Evolutionary conservation across 116 monocot genomes (phyloP), one percentile per base, ranked within the genome.

Genomic region (Dioscorea cayenensis): DNA sequence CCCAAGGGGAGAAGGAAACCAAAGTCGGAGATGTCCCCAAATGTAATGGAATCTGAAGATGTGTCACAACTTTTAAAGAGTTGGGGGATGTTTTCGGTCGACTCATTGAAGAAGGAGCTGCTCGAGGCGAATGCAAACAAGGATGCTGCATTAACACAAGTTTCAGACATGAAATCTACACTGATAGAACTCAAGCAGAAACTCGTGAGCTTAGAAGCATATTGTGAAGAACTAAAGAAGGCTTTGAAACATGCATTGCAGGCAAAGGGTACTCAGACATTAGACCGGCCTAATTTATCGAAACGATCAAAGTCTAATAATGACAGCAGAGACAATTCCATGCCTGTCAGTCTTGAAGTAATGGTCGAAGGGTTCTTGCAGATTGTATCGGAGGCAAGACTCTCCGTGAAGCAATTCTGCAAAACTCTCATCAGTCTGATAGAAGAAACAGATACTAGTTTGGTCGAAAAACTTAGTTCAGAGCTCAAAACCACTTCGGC

Each of bases 351-450:
- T 74, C 82, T 85, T 67, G 92, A 89, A 74, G 92, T 83, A 22
- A 95, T 95, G 95, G 82, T 95, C 10, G 92, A 95, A 66, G 92
- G 92, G 9, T 95, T 95, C 71, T 74, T 95, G 43, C 92, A 92
- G 73, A 82, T 95, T 32, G 95, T 84, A 7, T 89, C 92, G 3
- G 95, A 95, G 73, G 83, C 95, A 16, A 80, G 89, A 36, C 84
- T 92, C 12, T 92, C 95, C 0, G 82, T 95, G 1, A 95, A 85
- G 60, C 95, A 95, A 11, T 87, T 95, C 65, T 95, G 92, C 82
- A 92, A 85, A 76, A 83, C 71, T 28, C 78, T 95, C 7, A 67
- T 89, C 51, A 73, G 79, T 76, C 82, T 85, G 48, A 73, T 78
- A 20, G 84, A 87, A 68, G 83, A 85, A 72, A 66, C 69, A 3